These are phyloP conservation scores for Ustilago esculenta DNA, from an alignment of 1,284 basidiomycete species.

Conservation along the genomic window DNA sequence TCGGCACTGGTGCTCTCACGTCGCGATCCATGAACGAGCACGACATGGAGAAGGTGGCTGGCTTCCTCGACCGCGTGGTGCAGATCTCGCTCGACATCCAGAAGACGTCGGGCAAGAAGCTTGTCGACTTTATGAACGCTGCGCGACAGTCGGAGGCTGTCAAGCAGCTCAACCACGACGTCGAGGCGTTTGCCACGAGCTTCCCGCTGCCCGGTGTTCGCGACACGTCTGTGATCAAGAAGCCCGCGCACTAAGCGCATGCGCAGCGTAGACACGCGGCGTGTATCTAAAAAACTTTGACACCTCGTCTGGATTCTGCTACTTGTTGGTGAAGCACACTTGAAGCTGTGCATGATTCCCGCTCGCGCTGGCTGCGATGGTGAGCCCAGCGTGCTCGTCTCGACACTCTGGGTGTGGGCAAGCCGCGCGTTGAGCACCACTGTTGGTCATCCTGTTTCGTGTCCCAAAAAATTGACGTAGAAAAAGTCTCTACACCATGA, in stretches of 20 bases:
- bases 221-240: constrained; percentile 71
- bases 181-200: constrained; percentile 79
- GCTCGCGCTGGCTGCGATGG: constrained; percentile 5
- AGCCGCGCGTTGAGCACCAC: constrained; percentile 9
- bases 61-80: constrained; percentile 72
- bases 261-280: not conserved
- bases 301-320: constrained; percentile 27
- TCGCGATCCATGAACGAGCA: constrained; percentile 90
- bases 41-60: constrained; percentile 85
- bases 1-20: constrained; percentile 93
- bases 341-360: constrained; percentile 52
- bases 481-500: constrained; percentile 2
- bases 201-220: constrained; percentile 92
- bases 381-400: not conserved
- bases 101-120: constrained; percentile 92
- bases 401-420: not conserved
- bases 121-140: constrained; percentile 89
- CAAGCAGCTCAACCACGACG: constrained; percentile 77
- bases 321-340: constrained; percentile 37
- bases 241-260: constrained; percentile 43
- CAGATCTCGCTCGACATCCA: constrained; percentile 71
- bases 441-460: not conserved
- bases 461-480: constrained; percentile 5
- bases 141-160: constrained; percentile 81
- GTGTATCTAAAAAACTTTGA: not conserved